A percentile compares a stretch with the other conserved stretches of the same genome.
These are phyloP conservation scores for Corylus americana DNA, from an alignment of 306 rosid species.

Conservation along the genomic window DNA sequence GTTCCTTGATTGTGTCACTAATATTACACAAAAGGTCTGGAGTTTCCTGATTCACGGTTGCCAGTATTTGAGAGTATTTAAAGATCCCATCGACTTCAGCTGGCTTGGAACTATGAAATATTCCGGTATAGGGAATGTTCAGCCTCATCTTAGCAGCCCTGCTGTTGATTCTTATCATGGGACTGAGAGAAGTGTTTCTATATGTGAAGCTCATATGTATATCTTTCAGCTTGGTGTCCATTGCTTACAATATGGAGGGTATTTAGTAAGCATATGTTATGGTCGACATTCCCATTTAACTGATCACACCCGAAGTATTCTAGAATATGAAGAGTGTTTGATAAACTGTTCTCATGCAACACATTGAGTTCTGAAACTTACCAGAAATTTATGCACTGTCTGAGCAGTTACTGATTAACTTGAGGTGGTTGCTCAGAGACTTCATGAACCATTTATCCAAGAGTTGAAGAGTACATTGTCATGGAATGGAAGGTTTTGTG, in stretches of 20 bases:
- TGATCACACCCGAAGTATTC: slow-evolving; percentile 38
- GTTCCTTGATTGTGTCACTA: slow-evolving; percentile 43
- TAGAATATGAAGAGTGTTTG: slow-evolving; percentile 24
- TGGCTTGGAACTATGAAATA: slow-evolving; percentile 24
- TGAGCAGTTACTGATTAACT: neutral
- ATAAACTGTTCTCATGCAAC: slow-evolving; percentile 10
- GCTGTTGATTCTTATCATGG: slow-evolving; percentile 16
- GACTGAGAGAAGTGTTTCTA: slow-evolving; percentile 6
- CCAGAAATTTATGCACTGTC: neutral
- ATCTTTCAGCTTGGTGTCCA: slow-evolving; percentile 56
- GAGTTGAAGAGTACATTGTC: neutral
- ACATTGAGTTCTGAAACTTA: neutral
- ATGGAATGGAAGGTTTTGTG: neutral
- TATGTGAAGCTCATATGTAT: slow-evolving; percentile 17
- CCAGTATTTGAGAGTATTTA: slow-evolving; percentile 39
- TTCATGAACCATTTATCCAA: neutral
- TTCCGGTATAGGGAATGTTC: slow-evolving; percentile 16
- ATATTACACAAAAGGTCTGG: slow-evolving; percentile 44
- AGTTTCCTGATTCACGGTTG: slow-evolving; percentile 42
- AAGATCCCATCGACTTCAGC: slow-evolving; percentile 54
- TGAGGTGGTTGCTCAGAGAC: neutral
- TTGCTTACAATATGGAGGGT: slow-evolving; percentile 66
- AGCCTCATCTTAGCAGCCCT: slow-evolving; percentile 8
- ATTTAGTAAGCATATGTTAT: slow-evolving; percentile 54
- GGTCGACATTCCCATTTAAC: slow-evolving; percentile 45